These are phyloP conservation scores for Fragaria nilgerrensis DNA, from an alignment of 306 rosid genomes.

Conservation along the genomic window DNA sequence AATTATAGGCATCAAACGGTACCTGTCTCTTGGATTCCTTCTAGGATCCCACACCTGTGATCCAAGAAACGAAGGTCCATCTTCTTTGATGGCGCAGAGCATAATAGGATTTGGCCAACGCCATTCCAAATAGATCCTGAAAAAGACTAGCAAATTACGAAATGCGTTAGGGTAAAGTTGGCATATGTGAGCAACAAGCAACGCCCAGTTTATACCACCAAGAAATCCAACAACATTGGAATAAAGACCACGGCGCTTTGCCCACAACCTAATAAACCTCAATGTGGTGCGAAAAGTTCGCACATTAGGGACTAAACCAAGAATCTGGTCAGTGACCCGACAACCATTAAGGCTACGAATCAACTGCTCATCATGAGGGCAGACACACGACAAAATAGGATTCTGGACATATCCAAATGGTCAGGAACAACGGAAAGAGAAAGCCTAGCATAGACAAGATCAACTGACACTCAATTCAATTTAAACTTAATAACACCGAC, in stretches of 20 bases:
- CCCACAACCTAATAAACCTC: conserved; percentile 45
- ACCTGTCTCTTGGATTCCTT: conserved; percentile 70
- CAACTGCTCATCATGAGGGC: conserved; percentile 76
- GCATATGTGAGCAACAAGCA: conserved; percentile 97
- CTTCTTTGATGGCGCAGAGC: conserved; percentile 86
- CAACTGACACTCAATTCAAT: conserved; percentile 77
- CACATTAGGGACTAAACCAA: conserved; percentile 87
- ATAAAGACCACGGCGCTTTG: conserved; percentile 1
- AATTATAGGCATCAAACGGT: conserved; percentile 88
- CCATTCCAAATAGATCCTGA: conserved; percentile 88
- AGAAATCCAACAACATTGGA: conserved; percentile 77
- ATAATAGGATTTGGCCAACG: conserved; percentile 96
- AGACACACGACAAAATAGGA: conserved; percentile 50
- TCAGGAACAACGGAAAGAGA: conserved; percentile 86
- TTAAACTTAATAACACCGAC: conserved; percentile 80
- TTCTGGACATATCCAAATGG: conserved; percentile 83
- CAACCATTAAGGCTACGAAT: conserved; percentile 95
- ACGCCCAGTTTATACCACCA: conserved; percentile 95
- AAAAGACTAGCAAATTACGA: conserved; percentile 88
- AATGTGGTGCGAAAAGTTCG: conserved; percentile 85
- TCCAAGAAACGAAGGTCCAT: conserved; percentile 15
- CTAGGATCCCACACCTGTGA: conserved; percentile 93
- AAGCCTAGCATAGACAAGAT: conserved; percentile 83
- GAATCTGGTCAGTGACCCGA: conserved; percentile 83
- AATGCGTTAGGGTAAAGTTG: conserved; percentile 91